These are phyloP conservation scores for Erysimum cheiranthoides DNA, from an alignment of 345 rosid species.

Conservation along the genomic window DNA sequence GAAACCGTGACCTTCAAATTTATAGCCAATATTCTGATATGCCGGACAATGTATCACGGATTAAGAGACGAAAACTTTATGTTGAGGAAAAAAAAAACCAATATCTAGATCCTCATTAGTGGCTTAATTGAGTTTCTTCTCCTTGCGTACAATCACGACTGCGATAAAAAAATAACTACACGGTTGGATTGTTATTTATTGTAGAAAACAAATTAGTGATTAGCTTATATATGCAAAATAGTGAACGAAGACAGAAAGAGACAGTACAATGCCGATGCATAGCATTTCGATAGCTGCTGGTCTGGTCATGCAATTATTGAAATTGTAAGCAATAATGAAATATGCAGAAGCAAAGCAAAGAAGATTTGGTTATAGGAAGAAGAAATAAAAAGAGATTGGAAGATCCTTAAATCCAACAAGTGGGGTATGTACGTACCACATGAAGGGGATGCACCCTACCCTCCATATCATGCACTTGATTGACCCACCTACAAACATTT, in stretches of 20 bases:
- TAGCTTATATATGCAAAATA: not conserved
- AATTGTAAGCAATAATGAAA: constrained; percentile 26
- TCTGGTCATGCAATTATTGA: constrained; percentile 26
- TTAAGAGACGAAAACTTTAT: not conserved
- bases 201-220: not conserved
- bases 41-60: not conserved
- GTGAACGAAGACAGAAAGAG: constrained; percentile 19
- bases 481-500: constrained; percentile 9
- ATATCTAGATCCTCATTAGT: not conserved
- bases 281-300: constrained; percentile 13
- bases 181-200: not conserved
- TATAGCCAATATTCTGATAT: not conserved
- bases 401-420: constrained; percentile 50
- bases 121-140: not conserved
- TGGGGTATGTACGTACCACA: constrained; percentile 43
- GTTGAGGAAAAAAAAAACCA: not conserved
- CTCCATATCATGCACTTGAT: constrained; percentile 41
- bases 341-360: constrained; percentile 16
- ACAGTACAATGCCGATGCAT: constrained; percentile 35
- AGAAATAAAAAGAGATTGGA: constrained; percentile 1
- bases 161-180: not conserved
- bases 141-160: not conserved
- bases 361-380: constrained; percentile 3
- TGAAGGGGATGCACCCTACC: constrained; percentile 47
- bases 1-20: not conserved